A percentile compares a stretch with the other conserved stretches of the same genome.
Conservation (phyloP, 225 moss, liverwort and hornwort species). For the Lunularia cruciata region DNA sequence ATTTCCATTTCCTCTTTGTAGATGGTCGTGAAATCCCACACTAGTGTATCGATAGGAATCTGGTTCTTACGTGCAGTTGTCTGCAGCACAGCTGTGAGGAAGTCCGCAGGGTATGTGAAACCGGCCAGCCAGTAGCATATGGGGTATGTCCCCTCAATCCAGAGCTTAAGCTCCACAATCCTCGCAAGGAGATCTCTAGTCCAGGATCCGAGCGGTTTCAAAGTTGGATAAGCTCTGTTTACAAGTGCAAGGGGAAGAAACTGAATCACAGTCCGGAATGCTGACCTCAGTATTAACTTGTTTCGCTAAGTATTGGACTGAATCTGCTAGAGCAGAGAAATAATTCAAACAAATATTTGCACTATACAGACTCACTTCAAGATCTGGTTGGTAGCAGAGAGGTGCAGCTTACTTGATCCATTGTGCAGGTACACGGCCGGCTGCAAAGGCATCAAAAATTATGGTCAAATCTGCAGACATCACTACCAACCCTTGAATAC, state of each 20-base stretch:
- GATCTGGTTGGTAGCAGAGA: neutral
- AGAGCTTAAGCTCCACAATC: constrained; percentile 49
- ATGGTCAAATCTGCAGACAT: constrained; percentile 68
- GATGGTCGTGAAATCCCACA: constrained; percentile 66
- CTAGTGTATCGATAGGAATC: constrained; percentile 72
- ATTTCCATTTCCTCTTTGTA: constrained; percentile 80
- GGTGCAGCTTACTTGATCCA: constrained; percentile 90
- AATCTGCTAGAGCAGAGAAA: neutral
- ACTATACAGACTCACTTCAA: too few relatives aligned
- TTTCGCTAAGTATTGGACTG: neutral
- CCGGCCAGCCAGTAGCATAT: constrained; percentile 77
- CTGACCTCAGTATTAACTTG: too few relatives aligned
- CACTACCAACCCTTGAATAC: constrained; percentile 64
- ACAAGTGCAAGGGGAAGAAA: neutral
- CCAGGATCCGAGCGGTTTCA: constrained; percentile 74
- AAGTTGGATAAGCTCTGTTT: constrained; percentile 71
- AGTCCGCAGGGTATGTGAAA: constrained; percentile 76
- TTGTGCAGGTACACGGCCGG: constrained; percentile 57
- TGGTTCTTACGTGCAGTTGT: constrained; percentile 71
- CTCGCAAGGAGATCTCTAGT: constrained; percentile 60
- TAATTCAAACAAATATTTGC: too few relatives aligned
- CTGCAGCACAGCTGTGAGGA: constrained; percentile 73
- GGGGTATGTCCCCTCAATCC: constrained; percentile 79
- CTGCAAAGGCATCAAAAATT: constrained; percentile 58
- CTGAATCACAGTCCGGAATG: neutral